phyloP scores from a whole-genome alignment of 2,329 filamentous ascomycete species.

The Colletotrichum lentis region DNA sequence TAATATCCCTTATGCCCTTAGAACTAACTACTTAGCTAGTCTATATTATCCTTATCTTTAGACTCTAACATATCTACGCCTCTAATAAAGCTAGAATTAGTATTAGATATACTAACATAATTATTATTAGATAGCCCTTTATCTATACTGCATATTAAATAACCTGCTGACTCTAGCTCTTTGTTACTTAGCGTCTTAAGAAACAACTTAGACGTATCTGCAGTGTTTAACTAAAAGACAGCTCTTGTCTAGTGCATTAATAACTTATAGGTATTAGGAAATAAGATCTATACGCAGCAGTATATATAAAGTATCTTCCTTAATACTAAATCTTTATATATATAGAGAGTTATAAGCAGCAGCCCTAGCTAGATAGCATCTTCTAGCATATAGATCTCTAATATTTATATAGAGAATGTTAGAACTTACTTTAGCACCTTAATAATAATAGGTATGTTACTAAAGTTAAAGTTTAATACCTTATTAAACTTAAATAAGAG shows the following conservation, averaged over 20 bases:
- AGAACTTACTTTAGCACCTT: constrained; percentile 16
- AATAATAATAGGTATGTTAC: background rate
- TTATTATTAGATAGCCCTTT: background rate
- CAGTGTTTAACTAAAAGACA: background rate
- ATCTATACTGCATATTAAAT: background rate
- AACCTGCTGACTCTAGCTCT: background rate
- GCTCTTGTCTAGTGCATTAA: background rate
- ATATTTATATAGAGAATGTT: constrained; percentile 5
- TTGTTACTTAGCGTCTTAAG: constrained; percentile 2
- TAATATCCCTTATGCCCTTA: background rate
- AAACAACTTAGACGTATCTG: constrained; percentile 2
- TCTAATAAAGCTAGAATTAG: background rate
- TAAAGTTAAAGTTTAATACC: constrained; percentile 8
- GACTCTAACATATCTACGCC: background rate
- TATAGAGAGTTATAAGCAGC: background rate
- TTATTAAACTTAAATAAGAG: constrained; percentile 13
- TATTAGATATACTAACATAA: background rate
- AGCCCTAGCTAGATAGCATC: constrained; percentile 6
- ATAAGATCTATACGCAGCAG: constrained; percentile 4
- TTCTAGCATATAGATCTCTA: constrained; percentile 7
- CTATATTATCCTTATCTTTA: constrained; percentile 1
- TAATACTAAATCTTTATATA: background rate
- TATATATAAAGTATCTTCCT: constrained; percentile 7
- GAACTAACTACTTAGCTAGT: background rate
- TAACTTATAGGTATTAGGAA: background rate